Evolutionary conservation across 345 rosid species (phyloP).

Genomic region (Raphanus raphanistrum): DNA sequence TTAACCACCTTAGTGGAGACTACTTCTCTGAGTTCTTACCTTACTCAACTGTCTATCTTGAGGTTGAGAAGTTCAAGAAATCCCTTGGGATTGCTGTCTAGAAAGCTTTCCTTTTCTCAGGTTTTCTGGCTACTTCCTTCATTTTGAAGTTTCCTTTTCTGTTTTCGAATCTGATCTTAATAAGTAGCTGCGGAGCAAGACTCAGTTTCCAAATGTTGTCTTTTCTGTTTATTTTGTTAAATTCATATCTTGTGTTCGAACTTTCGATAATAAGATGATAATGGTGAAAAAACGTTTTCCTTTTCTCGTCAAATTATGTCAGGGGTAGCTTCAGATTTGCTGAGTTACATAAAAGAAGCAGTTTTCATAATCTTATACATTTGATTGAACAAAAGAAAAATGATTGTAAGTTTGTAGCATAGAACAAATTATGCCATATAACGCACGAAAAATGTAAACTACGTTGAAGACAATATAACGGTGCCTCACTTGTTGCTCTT

Average conservation of each 20-base stretch:
- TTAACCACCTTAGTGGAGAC: constrained; percentile 73
- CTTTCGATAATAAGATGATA: constrained; percentile 21
- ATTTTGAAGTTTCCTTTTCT: not conserved
- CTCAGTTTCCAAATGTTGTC: constrained; percentile 26
- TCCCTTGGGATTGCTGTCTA: constrained; percentile 67
- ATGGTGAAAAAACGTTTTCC: constrained; percentile 29
- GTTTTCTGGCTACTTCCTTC: constrained; percentile 29
- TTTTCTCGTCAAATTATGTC: not conserved
- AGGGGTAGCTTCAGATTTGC: not conserved
- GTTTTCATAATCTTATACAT: not conserved
- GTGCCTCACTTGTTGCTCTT: not conserved
- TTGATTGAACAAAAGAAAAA: not conserved
- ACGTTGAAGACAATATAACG: not conserved
- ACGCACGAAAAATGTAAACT: not conserved
- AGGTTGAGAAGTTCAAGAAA: constrained; percentile 92
- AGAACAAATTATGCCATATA: not conserved
- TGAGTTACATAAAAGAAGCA: not conserved
- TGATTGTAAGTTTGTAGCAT: not conserved
- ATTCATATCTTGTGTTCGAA: constrained; percentile 9
- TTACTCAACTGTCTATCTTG: constrained; percentile 83
- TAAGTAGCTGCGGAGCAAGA: constrained; percentile 36
- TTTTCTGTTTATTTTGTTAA: constrained; percentile 23
- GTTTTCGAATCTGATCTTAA: constrained; percentile 7
- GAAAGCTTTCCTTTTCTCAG: constrained; percentile 29
- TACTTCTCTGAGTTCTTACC: constrained; percentile 88